phyloP scores from a whole-genome alignment of 768 basidiomycete species.

The Tulasnella sp. region DNA sequence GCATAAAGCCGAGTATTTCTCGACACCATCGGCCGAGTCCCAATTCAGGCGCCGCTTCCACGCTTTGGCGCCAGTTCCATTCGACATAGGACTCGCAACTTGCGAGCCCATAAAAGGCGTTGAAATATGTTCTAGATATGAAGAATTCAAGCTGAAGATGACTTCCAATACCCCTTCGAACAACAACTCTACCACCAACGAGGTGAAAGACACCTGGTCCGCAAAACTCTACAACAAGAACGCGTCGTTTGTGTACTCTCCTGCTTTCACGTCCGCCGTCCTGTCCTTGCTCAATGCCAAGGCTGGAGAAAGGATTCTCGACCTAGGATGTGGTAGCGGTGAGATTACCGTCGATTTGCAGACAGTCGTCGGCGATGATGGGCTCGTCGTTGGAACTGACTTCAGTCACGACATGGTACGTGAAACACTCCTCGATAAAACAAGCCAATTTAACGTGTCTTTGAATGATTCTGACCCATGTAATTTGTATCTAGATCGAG shows the following conservation, averaged over 20 bases:
- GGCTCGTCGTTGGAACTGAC: slow-evolving; percentile 59
- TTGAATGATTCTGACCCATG: background rate
- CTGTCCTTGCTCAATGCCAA: slow-evolving; percentile 48
- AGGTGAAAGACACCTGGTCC: slow-evolving; percentile 7
- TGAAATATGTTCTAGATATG: background rate
- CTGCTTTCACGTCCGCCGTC: slow-evolving; percentile 36
- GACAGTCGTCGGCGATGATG: slow-evolving; percentile 37
- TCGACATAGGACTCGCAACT: background rate
- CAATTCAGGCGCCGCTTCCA: background rate
- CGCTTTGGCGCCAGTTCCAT: background rate
- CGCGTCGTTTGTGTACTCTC: slow-evolving; percentile 58
- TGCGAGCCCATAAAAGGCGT: background rate
- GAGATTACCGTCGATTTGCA: slow-evolving; percentile 55
- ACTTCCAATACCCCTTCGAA: background rate
- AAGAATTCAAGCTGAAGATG: background rate
- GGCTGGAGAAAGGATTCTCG: slow-evolving; percentile 59
- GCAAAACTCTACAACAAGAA: slow-evolving; percentile 5
- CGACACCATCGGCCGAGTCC: background rate
- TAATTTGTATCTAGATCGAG: slow-evolving; percentile 33
- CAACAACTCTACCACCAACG: background rate
- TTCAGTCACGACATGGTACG: slow-evolving; percentile 61
- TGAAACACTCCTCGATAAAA: background rate
- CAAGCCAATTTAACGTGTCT: background rate
- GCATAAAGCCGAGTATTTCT: background rate
- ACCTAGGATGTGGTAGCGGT: slow-evolving; percentile 76